A percentile compares a stretch with the other conserved stretches of the same genome.
phyloP scores from a whole-genome alignment of 169 alveolate genomes.

The Plasmodium blacklocki region DNA sequence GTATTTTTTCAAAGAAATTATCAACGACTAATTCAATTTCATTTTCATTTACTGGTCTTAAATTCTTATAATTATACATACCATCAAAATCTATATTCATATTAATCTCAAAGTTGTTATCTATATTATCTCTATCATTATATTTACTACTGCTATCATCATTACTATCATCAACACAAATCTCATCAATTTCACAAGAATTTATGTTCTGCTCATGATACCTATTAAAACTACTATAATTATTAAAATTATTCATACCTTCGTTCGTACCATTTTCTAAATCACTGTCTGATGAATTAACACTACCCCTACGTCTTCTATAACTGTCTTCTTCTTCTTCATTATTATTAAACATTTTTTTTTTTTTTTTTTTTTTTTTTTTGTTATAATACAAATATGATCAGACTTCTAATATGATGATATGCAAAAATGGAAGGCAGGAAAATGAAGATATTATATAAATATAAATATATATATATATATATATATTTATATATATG shows the following conservation, averaged over 20 bases:
- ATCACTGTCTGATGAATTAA: constrained; percentile 49
- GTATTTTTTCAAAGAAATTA: constrained; percentile 61
- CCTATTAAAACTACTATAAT: constrained; percentile 53
- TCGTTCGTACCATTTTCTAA: constrained; percentile 19
- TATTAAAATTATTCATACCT: constrained; percentile 19
- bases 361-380: background rate
- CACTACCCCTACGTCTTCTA: constrained; percentile 9
- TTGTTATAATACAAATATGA: background rate
- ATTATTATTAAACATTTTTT: constrained; percentile 53
- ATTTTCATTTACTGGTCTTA: constrained; percentile 69
- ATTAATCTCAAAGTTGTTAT: constrained; percentile 21
- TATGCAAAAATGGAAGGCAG: background rate
- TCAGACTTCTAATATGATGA: background rate
- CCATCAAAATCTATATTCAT: constrained; percentile 38
- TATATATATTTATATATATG: background rate
- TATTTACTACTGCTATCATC: constrained; percentile 30
- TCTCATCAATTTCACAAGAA: constrained; percentile 50
- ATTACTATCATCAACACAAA: constrained; percentile 69
- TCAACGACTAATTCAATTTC: constrained; percentile 68
- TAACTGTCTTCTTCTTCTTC: constrained; percentile 33
- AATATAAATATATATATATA: constrained; percentile 2
- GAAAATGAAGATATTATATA: background rate
- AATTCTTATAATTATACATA: constrained; percentile 40
- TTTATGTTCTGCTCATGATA: constrained; percentile 70
- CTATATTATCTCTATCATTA: constrained; percentile 1